phyloP scores from a whole-genome alignment of 331 rosid species.

The Quercus tomentella region DNA sequence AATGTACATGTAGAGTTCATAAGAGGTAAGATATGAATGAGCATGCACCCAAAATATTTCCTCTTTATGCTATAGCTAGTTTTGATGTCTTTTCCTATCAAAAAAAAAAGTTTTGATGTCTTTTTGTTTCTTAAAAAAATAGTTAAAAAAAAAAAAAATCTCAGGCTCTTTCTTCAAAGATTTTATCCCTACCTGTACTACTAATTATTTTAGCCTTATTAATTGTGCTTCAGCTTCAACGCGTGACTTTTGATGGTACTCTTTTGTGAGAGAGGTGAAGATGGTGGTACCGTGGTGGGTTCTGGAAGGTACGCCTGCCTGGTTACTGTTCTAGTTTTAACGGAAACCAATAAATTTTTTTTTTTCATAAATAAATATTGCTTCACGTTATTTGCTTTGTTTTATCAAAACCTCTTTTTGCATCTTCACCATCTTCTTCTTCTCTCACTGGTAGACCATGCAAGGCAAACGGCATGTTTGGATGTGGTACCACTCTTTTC shows the following conservation, averaged over 20 bases:
- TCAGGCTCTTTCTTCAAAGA: not conserved
- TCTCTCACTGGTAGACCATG: not conserved
- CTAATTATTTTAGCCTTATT: not conserved
- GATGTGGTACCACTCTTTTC: not conserved
- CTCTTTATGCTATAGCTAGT: too few species aligned
- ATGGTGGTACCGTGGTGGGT: not conserved
- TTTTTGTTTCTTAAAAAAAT: too few species aligned
- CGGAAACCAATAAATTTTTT: conserved; percentile 8
- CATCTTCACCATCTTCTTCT: not conserved
- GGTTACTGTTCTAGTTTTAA: conserved; percentile 29
- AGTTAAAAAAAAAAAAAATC: too few species aligned
- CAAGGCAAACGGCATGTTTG: not conserved
- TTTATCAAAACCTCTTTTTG: not conserved
- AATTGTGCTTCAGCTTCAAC: conserved; percentile 4
- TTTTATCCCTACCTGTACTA: not conserved
- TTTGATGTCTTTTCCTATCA: too few species aligned
- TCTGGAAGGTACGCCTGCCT: conserved; percentile 17
- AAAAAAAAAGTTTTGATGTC: too few species aligned
- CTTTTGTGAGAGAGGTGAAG: conserved; percentile 2
- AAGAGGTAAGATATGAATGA: too few species aligned
- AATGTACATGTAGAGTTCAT: too few species aligned
- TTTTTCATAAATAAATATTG: not conserved
- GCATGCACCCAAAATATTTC: too few species aligned
- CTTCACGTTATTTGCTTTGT: not conserved
- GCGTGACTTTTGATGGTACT: conserved; percentile 58